Percentiles rank a stretch among this genome's conserved stretches.
These are phyloP conservation scores for Kazachstania sp. DNA, from an alignment of 1,139 yeast genomes.

Conservation along the genomic window DNA sequence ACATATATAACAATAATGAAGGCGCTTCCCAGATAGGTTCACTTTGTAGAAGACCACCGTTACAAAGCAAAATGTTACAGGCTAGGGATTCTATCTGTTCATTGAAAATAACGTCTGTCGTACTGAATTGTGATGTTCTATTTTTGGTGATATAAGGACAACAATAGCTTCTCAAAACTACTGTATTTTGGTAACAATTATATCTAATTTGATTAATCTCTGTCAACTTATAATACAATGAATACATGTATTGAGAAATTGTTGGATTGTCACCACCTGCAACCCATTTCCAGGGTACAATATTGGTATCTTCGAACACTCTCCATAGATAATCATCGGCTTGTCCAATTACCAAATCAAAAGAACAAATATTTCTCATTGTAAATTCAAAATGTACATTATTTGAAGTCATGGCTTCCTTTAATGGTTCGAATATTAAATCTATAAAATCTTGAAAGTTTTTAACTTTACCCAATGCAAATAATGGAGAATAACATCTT, in stretches of 20 bases:
- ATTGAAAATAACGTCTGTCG: slow-evolving; percentile 12
- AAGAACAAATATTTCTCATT: slow-evolving; percentile 18
- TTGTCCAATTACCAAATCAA: slow-evolving; percentile 23
- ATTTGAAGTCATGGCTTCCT: slow-evolving; percentile 8
- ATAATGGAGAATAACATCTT: slow-evolving; percentile 21
- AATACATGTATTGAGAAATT: slow-evolving; percentile 27
- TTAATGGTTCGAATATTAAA: slow-evolving; percentile 21
- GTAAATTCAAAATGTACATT: slow-evolving; percentile 17
- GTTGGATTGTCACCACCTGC: slow-evolving; percentile 29
- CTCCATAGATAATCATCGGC: slow-evolving; percentile 26
- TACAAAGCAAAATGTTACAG: slow-evolving; percentile 22
- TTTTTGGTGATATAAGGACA: slow-evolving; percentile 15
- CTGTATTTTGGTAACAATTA: slow-evolving; percentile 13
- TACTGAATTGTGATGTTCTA: slow-evolving; percentile 25
- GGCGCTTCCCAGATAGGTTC: slow-evolving; percentile 24
- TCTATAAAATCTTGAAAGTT: slow-evolving; percentile 24
- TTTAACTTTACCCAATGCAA: slow-evolving; percentile 9
- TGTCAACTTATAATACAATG: slow-evolving; percentile 15
- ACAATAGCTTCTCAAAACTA: slow-evolving; percentile 22
- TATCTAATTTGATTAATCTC: slow-evolving; percentile 14
- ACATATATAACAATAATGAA: slow-evolving; percentile 20
- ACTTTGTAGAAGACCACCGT: slow-evolving; percentile 24
- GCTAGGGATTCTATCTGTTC: slow-evolving; percentile 24
- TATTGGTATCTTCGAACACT: slow-evolving; percentile 15
- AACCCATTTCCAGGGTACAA: slow-evolving; percentile 20